phyloP scores from a whole-genome alignment of 1,284 basidiomycete genomes.

The Boletus albobrunnescens region DNA sequence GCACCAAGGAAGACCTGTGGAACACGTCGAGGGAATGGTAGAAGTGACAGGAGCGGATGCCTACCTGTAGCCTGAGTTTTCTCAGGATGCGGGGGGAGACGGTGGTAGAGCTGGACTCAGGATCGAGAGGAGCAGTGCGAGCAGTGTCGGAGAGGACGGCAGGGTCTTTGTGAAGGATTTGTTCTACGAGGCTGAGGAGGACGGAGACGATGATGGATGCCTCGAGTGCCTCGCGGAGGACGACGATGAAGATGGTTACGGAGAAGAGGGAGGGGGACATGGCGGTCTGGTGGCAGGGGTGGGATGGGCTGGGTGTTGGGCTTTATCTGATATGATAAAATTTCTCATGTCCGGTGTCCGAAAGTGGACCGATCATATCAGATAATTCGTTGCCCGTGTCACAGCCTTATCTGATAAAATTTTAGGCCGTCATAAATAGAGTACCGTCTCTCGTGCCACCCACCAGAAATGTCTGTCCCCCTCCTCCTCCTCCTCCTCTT shows the following conservation, averaged over 20 bases:
- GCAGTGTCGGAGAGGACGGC: too few species aligned
- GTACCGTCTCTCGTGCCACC: too few species aligned
- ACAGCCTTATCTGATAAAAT: too few species aligned
- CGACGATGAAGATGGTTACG: conserved; percentile 83
- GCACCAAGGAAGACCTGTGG: conserved; percentile 80
- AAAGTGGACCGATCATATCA: too few species aligned
- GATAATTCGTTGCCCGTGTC: too few species aligned
- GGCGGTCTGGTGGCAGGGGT: not conserved
- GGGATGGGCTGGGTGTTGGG: not conserved
- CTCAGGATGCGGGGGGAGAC: conserved; percentile 43
- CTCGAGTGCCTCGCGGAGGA: conserved; percentile 87
- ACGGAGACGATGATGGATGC: conserved; percentile 87
- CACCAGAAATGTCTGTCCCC: conserved; percentile 5
- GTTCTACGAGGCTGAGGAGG: conserved; percentile 79
- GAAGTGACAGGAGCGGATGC: not conserved
- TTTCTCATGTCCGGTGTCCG: not conserved
- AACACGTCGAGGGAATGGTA: not conserved
- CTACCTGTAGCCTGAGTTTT: conserved; percentile 62
- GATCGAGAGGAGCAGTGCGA: too few species aligned
- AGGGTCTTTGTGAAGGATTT: conserved; percentile 52
- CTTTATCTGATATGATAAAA: conserved; percentile 29
- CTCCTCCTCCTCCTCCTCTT: conserved; percentile 23
- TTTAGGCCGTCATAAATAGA: too few species aligned
- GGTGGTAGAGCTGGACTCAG: too few species aligned
- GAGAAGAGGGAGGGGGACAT: conserved; percentile 65